phyloP scores from a whole-genome alignment of 129 eudicot species.

The Escallonia rubra region DNA sequence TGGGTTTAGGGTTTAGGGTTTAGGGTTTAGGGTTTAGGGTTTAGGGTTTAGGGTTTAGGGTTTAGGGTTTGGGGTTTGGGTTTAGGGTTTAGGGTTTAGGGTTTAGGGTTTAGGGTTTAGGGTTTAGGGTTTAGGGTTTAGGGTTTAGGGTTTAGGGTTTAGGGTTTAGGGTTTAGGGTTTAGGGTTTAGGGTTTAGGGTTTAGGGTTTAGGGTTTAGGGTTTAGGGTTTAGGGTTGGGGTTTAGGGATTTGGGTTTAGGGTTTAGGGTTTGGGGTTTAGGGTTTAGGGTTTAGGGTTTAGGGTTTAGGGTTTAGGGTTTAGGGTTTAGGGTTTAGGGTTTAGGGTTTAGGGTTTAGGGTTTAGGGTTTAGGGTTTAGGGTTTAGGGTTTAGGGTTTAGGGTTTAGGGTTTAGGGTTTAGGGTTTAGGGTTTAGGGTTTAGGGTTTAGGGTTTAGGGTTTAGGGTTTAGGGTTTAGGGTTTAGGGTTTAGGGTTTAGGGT shows the following conservation, averaged over 20 bases:
- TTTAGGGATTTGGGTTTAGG: constrained; percentile 14
- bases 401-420: constrained; percentile 6
- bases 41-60: constrained; percentile 21
- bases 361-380: constrained; percentile 10
- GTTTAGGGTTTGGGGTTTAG: too few species aligned
- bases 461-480: constrained; percentile 20
- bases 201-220: constrained; percentile 20
- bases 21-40: too few species aligned
- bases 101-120: constrained; percentile 22
- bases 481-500: constrained; percentile 17
- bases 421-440: constrained; percentile 27
- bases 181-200: constrained; percentile 29
- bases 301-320: constrained; percentile 27
- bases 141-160: constrained; percentile 25
- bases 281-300: constrained; percentile 17
- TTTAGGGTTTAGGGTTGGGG: constrained; percentile 25
- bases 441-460: constrained; percentile 17
- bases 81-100: constrained; percentile 21
- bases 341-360: constrained; percentile 24
- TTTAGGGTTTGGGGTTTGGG: constrained; percentile 14
- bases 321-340: constrained; percentile 26
- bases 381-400: constrained; percentile 8
- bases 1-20: constrained; percentile 15
- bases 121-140: constrained; percentile 20
- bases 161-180: too few species aligned